Base-by-base conservation (phyloP, 2,329 filamentous ascomycete genomes). In the Trichoderma brevicompactum region DNA sequence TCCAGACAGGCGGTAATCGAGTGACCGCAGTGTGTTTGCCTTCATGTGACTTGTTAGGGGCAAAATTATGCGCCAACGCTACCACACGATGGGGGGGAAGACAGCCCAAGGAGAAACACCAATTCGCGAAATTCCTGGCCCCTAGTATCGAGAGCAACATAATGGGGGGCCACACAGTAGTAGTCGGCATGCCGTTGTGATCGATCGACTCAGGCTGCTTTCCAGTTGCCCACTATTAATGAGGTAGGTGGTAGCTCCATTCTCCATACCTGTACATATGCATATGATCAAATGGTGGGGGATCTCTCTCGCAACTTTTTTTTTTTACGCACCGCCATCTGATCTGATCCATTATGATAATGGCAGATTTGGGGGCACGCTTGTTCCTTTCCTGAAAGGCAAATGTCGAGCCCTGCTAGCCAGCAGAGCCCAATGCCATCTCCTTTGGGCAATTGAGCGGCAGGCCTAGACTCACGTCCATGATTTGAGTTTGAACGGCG, bases 401-500 rank as follows among this genome's bases (percentile, higher is more conserved):
- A 28, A 56, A 46, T 58, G 17, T 32, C 54, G 32, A 58, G 7
- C 9, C 34, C 36, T 19, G 15, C 32, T 36, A 23, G 23, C 32
- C 50, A 56, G 32, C 32, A 55, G 48, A 63, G 49, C 28, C 40
- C 59, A 54, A 63, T 36, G 38, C 19, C 28, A n/a, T 34, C 41
- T 49, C 23, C 17, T 41, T 56, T 49, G 32, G 50, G 61, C 48
- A 55, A 54, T 55, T 54, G 32, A 32, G 43, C 17, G 49, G 17
- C 49, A 43, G 34, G 23, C 38, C 38, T 50, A 46, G 43, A 50
- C 34, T 63, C 17, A 15, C 15, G 28, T 43, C 52, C 50, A 41
- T 23, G 28, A 36, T 50, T 65, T 65, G 63, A 60, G 63, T 65
- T 65, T 65, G 63, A 34, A 63, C 50, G 58, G 58, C 41, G 64